phyloP scores from a whole-genome alignment of 345 rosid genomes.

The Orychophragmus violaceus region DNA sequence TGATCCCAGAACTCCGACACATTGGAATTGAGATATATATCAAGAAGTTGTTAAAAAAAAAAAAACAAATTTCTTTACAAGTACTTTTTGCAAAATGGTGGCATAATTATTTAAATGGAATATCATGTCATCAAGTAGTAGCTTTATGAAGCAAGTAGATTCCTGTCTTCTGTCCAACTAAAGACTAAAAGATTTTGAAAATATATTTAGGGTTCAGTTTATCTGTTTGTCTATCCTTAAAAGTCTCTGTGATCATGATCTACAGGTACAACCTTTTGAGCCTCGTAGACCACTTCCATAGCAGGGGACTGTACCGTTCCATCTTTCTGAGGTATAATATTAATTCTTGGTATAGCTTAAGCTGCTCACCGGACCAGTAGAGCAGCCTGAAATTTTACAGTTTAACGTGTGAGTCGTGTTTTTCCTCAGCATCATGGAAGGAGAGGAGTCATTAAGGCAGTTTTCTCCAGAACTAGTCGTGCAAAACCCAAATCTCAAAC shows the following conservation, averaged over 20 bases:
- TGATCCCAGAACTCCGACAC: not conserved
- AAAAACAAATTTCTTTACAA: not conserved
- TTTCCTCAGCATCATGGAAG: constrained; percentile 82
- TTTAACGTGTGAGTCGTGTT: not conserved
- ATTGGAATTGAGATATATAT: not conserved
- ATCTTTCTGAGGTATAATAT: constrained; percentile 57
- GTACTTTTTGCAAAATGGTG: not conserved
- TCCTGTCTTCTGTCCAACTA: not conserved
- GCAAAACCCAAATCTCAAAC: constrained; percentile 50
- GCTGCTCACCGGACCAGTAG: not conserved
- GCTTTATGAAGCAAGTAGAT: not conserved
- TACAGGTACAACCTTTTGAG: constrained; percentile 83
- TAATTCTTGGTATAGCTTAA: not conserved
- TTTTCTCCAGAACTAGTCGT: constrained; percentile 84
- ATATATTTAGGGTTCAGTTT: too few species aligned
- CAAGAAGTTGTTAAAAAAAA: not conserved
- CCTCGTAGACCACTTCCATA: constrained; percentile 81
- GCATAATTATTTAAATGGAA: not conserved
- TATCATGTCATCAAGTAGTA: not conserved
- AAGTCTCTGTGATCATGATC: constrained; percentile 3
- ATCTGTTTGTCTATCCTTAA: not conserved
- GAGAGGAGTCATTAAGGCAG: constrained; percentile 67
- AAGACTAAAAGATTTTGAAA: not conserved
- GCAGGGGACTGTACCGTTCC: constrained; percentile 78
- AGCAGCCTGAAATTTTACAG: not conserved